Evolutionary conservation across 2,329 filamentous ascomycete species (phyloP).

Genomic region (Talaromyces funiculosus): DNA sequence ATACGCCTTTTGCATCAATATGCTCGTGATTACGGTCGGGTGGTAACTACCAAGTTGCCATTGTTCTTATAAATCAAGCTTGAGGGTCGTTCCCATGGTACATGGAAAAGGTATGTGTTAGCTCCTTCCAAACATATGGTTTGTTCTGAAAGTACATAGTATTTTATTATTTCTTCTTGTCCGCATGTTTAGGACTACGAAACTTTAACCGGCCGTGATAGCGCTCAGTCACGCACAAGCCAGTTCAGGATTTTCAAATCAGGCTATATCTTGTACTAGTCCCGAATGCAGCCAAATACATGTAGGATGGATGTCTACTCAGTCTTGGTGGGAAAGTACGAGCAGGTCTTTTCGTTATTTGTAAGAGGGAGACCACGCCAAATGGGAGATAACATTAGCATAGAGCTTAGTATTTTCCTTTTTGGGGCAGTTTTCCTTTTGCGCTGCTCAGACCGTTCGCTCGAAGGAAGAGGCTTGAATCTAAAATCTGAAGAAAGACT

Average conservation of each 20-base stretch:
- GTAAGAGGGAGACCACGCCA: neutral
- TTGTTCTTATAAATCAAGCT: neutral
- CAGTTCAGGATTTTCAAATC: neutral
- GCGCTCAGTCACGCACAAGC: neutral
- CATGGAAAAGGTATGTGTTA: neutral
- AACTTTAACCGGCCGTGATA: neutral
- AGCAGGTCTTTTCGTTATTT: too few relatives aligned
- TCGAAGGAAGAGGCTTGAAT: neutral
- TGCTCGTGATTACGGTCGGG: neutral
- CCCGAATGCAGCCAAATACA: neutral
- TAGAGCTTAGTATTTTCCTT: neutral
- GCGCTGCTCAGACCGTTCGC: neutral
- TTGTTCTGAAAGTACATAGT: too few relatives aligned
- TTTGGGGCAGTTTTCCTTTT: neutral
- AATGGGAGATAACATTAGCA: neutral
- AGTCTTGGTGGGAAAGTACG: too few relatives aligned
- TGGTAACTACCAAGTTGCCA: neutral
- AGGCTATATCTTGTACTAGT: neutral
- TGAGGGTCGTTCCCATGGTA: neutral
- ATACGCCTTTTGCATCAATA: neutral
- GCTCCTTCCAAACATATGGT: neutral
- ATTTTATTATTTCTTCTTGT: too few relatives aligned
- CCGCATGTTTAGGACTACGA: neutral
- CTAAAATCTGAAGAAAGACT: neutral
- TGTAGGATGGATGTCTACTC: neutral